Evolutionary conservation across 192 early-diverging fungal genomes (phyloP), one percentile per base, ranked within the genome.

Genomic region (Linnemannia elongata): DNA sequence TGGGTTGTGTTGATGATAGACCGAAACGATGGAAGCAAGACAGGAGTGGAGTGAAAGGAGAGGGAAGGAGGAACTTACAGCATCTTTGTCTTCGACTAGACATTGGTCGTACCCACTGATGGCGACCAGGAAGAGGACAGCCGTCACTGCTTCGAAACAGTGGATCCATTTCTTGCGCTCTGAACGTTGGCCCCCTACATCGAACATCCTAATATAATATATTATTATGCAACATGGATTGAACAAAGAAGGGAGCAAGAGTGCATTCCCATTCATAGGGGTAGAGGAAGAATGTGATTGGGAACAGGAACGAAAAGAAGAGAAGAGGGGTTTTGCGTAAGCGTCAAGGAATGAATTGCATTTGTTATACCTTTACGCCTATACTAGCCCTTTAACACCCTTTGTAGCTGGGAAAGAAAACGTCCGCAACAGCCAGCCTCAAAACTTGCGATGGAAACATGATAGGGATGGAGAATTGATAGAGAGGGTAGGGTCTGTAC

Each of bases 51-150:
- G 39, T 36, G 80, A 74, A 57, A 80, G 22, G 13, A 35, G 60
- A 39, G 39, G 36, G 83, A 73, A 57, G 80, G 76, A 47, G 87
- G 49, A 3, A 73, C 87, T 74, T 91, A 88, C 87, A 6, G 88
- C 72, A 27, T 88, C 88, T 36, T 78, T 72, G 57, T 86, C 93
- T 80, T 93, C 93, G 30, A 90, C 88, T 47, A 93, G 85, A 60
- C 88, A 89, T 74, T 93, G 93, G 70, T 93, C 93, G 72, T 92
- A 93, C 18, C 89, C 91, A 83, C 89, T 90, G 54, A 93, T 91
- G n/a, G 93, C 92, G 7, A 92, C 93, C 68, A 93, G 83, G 75
- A 93, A 93, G 33, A 93, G 68, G 18, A 93, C 86, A 1, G 92
- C 90, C 33, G 91, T 93, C 24, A 92, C 91, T 30, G 88, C 89